Evolutionary conservation across 1,139 yeast genomes (phyloP).

Genomic region (Candida frijolesensis): DNA sequence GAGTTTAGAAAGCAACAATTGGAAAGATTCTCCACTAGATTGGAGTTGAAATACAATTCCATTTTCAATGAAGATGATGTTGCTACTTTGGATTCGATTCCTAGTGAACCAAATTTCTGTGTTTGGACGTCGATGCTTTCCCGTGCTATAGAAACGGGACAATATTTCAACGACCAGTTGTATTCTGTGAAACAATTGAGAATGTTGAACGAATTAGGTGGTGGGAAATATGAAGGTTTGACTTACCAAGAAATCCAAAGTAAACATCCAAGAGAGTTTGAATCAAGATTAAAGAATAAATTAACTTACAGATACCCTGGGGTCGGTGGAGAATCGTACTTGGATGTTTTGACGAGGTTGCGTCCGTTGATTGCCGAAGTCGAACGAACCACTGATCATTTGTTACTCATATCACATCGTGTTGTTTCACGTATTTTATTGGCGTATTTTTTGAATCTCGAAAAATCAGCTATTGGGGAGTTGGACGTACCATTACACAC

Average conservation of each 20-base stretch:
- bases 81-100: slow-evolving; percentile 35
- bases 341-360: slow-evolving; percentile 88
- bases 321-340: slow-evolving; percentile 93
- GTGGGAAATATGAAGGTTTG: slow-evolving; percentile 90
- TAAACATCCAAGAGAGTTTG: slow-evolving; percentile 84
- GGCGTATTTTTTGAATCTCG: slow-evolving; percentile 87
- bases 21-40: slow-evolving; percentile 48
- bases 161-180: slow-evolving; percentile 67
- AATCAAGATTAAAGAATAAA: slow-evolving; percentile 72
- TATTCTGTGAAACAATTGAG: slow-evolving; percentile 87
- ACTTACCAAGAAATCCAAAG: slow-evolving; percentile 80
- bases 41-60: slow-evolving; percentile 43
- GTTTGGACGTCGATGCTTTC: slow-evolving; percentile 92
- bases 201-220: slow-evolving; percentile 91
- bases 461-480: slow-evolving; percentile 81
- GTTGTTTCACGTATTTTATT: slow-evolving; percentile 86
- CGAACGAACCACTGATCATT: slow-evolving; percentile 88
- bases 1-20: slow-evolving; percentile 70
- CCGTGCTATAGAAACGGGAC: slow-evolving; percentile 78
- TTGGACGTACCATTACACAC: slow-evolving; percentile 93
- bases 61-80: slow-evolving; percentile 29
- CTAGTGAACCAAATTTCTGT: slow-evolving; percentile 71
- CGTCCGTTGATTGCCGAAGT: slow-evolving; percentile 90
- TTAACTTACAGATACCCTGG: slow-evolving; percentile 91
- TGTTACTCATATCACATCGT: slow-evolving; percentile 81